A percentile compares a stretch with the other conserved stretches of the same genome.
These are phyloP conservation scores for Dioscorea alata DNA, from an alignment of 106 monocot genomes.

Conservation along the genomic window DNA sequence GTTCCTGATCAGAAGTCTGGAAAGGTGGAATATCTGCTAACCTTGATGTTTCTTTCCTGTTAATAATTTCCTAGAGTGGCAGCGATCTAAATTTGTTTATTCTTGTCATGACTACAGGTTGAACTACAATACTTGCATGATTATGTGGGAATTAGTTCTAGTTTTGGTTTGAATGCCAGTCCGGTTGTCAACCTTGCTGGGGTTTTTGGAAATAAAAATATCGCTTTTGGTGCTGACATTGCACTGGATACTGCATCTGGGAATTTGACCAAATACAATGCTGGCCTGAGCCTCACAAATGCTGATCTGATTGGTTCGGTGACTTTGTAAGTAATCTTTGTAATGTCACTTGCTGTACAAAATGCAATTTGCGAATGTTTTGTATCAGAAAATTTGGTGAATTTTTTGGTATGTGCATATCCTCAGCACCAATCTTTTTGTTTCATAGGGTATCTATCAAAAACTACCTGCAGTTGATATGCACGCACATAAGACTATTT, in stretches of 20 bases:
- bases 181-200: slow-evolving; percentile 23
- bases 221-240: slow-evolving; percentile 35
- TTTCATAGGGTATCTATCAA: too few species aligned
- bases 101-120: slow-evolving; percentile 7
- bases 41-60: too few species aligned
- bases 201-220: slow-evolving; percentile 14
- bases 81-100: neutral
- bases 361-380: too few species aligned
- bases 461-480: too few species aligned
- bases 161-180: slow-evolving; percentile 25
- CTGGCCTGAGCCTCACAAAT: slow-evolving; percentile 25
- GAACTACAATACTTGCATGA: slow-evolving; percentile 36
- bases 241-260: slow-evolving; percentile 48
- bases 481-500: too few species aligned
- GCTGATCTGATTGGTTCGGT: slow-evolving; percentile 35
- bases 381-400: too few species aligned
- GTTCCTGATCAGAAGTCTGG: slow-evolving; percentile 46
- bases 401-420: too few species aligned
- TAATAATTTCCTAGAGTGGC: neutral
- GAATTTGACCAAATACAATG: slow-evolving; percentile 50
- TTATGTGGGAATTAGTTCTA: slow-evolving; percentile 20
- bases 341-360: too few species aligned
- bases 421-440: too few species aligned
- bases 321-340: slow-evolving; percentile 23
- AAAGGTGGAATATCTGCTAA: slow-evolving; percentile 18